A percentile compares a stretch with the other conserved stretches of the same genome.
Evolutionary conservation across 495 filamentous ascomycete genomes (phyloP).

Genomic region (Neurospora sublineolata): DNA sequence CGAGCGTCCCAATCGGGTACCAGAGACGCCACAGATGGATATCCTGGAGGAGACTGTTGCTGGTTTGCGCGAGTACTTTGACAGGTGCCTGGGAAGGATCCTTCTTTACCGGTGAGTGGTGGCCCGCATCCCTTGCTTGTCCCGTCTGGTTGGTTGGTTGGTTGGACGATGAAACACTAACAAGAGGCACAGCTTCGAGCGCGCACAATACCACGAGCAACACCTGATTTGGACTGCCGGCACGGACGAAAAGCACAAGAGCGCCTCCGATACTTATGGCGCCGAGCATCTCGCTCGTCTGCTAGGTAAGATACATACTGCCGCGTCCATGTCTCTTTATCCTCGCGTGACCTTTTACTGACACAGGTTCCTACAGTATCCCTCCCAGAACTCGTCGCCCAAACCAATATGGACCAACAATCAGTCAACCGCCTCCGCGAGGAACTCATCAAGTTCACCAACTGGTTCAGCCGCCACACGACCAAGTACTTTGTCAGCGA

Average conservation of each 20-base stretch:
- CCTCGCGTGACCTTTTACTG: constrained; percentile 4
- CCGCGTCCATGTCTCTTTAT: not conserved
- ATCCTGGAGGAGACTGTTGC: constrained; percentile 79
- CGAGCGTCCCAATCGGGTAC: constrained; percentile 53
- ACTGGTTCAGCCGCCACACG: constrained; percentile 66
- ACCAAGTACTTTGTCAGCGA: constrained; percentile 62
- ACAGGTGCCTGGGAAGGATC: constrained; percentile 71
- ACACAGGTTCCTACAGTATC: constrained; percentile 44
- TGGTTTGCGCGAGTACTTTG: constrained; percentile 84
- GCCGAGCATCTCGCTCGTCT: constrained; percentile 82
- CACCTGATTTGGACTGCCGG: constrained; percentile 48
- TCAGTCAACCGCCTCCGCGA: constrained; percentile 77
- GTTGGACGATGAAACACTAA: not conserved
- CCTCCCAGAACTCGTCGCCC: constrained; percentile 85
- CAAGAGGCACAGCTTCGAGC: constrained; percentile 53
- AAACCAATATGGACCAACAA: constrained; percentile 94
- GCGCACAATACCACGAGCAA: constrained; percentile 68
- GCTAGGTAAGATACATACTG: constrained; percentile 53
- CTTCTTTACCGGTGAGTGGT: constrained; percentile 61
- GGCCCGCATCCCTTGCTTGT: not conserved
- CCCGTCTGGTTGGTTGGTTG: not conserved
- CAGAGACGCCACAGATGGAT: constrained; percentile 58
- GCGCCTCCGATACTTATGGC: constrained; percentile 71
- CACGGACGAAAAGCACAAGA: constrained; percentile 50
- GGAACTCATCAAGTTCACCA: constrained; percentile 68